These are phyloP conservation scores for Coemansia sp. DNA, from an alignment of 192 early-diverging fungal genomes.

Conservation along the genomic window DNA sequence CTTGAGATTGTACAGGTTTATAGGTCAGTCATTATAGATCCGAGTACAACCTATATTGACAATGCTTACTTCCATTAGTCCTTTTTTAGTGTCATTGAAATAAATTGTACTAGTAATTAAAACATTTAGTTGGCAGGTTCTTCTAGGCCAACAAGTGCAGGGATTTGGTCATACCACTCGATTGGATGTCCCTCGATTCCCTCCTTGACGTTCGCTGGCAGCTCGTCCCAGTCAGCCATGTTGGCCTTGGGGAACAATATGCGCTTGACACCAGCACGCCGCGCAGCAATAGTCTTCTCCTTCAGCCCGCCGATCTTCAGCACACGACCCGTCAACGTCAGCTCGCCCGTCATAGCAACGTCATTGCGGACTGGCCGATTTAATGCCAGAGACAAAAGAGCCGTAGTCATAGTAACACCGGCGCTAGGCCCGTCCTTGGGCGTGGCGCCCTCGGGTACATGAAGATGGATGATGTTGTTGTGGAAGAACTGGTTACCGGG, in stretches of 20 bases:
- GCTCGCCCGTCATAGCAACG: slow-evolving; percentile 98
- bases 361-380: slow-evolving; percentile 73
- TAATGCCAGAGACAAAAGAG: slow-evolving; percentile 90
- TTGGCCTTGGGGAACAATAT: slow-evolving; percentile 93
- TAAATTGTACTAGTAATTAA: not conserved
- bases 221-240: slow-evolving; percentile 92
- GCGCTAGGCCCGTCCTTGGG: slow-evolving; percentile 99
- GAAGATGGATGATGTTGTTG: slow-evolving; percentile 88
- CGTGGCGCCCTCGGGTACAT: slow-evolving; percentile 96
- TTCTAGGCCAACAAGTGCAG: slow-evolving; percentile 45
- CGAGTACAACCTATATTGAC: too few relatives aligned
- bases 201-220: slow-evolving; percentile 90
- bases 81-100: not conserved
- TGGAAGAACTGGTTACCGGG: slow-evolving; percentile 93
- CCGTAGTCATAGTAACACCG: slow-evolving; percentile 94
- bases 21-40: too few relatives aligned
- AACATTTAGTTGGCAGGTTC: slow-evolving; percentile 1
- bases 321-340: slow-evolving; percentile 96
- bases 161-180: slow-evolving; percentile 78
- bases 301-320: slow-evolving; percentile 97
- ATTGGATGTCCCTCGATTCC: slow-evolving; percentile 85
- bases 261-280: slow-evolving; percentile 84
- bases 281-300: slow-evolving; percentile 98
- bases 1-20: too few relatives aligned
- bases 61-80: not conserved